Evolutionary conservation across 257 asterid species (phyloP), one percentile per base, ranked within the genome.

Genomic region (Solanum okadae): DNA sequence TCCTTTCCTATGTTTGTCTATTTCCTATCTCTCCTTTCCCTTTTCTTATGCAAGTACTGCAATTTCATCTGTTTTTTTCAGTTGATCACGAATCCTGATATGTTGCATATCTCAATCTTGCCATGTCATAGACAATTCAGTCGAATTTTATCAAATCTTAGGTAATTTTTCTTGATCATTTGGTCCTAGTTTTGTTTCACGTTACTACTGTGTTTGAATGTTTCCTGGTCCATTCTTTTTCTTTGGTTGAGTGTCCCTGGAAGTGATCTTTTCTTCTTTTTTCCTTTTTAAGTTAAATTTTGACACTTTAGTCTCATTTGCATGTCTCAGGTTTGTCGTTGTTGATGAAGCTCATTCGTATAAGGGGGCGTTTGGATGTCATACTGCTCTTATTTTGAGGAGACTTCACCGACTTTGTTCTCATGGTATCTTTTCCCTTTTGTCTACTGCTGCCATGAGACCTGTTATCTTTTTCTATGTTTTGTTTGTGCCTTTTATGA

Each of bases 21-120:
- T 63, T 72, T 67, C 40, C 88, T 76, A 46, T 11, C 31, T 87
- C 52, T 25, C 42, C 40, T 88, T 33, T 49, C 46, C 44, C 35
- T 65, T 88, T 23, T 56, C 86, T 76, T 86, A 63, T 73, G 88
- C 34, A 63, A 72, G 34, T 86, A 37, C 91, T 90, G 86, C 87
- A 88, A 84, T 23, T 86, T 90, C 77, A 59, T 92, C 77, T 33
- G 84, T 71, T 79, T 88, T 88, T 40, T 93, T 93, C 98, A 97
- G 99, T 90, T 97, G 89, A 96, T 97, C 63, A 96, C 99, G 68
- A 97, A 97, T 92, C 99, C 99, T 40, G 99, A 97, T 91, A 97
- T 97, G 99, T 90, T 97, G 85, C 98, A 97, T 90, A 91, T 95
- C 89, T 95, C 99, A 89, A 91, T 97, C 89, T 94, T 97, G 93